Evolutionary conservation across 192 early-diverging fungal genomes (phyloP).

Genomic region (Backusella tuberculispora): DNA sequence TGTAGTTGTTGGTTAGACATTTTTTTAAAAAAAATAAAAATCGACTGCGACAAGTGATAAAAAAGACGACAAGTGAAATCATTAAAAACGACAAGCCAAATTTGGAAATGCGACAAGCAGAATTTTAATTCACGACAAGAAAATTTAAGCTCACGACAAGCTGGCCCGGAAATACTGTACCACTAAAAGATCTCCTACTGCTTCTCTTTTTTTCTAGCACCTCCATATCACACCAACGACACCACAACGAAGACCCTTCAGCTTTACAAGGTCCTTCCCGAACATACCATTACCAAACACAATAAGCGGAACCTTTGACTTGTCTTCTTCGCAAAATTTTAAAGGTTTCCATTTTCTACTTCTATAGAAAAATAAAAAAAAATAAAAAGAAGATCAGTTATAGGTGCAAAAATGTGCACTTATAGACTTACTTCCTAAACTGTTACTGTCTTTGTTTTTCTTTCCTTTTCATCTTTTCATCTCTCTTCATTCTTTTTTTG

Average conservation of each 20-base stretch:
- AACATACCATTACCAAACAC: background rate
- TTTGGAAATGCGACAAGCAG: no score
- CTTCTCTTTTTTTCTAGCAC: no score
- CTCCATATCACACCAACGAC: background rate
- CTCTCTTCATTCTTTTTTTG: no score
- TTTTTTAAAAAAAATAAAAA: no score
- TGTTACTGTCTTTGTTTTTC: background rate
- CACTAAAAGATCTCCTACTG: no score
- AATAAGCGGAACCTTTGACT: background rate
- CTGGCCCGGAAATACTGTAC: no score
- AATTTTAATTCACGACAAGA: no score
- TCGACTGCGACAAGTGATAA: no score
- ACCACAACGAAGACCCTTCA: background rate
- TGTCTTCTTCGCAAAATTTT: background rate
- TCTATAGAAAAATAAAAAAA: background rate
- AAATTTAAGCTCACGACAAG: no score
- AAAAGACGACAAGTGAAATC: no score
- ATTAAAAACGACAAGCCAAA: no score
- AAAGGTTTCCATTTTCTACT: background rate
- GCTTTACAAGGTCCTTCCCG: background rate
- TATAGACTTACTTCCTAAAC: background rate
- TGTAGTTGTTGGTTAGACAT: no score
- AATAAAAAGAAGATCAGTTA: background rate
- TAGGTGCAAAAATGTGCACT: background rate
- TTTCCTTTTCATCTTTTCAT: background rate